phyloP scores from a whole-genome alignment of 352 stramenopile species.

The Globisporangium mamillatum region DNA sequence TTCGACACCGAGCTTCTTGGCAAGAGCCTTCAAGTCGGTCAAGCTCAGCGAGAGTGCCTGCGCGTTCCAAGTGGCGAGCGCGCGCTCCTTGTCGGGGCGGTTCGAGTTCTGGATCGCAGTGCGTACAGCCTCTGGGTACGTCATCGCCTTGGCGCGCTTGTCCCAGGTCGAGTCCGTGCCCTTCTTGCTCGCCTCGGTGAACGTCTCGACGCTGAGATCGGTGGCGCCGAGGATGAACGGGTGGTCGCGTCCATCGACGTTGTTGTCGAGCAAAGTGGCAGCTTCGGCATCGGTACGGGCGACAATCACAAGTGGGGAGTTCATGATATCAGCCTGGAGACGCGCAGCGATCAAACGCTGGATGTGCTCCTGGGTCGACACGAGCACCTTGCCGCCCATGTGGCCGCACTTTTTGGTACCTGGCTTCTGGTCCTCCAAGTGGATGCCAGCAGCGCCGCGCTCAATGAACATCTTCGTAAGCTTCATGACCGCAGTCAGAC shows the following conservation, averaged over 20 bases:
- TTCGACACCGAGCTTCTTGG: slow-evolving; percentile 71
- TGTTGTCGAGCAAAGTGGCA: slow-evolving; percentile 96
- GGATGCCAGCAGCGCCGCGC: slow-evolving; percentile 95
- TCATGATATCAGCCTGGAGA: slow-evolving; percentile 96
- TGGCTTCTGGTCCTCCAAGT: slow-evolving; percentile 99
- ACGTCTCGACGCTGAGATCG: slow-evolving; percentile 85
- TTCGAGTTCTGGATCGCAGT: slow-evolving; percentile 65
- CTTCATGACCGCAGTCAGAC: slow-evolving; percentile 97
- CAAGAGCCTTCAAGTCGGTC: slow-evolving; percentile 72
- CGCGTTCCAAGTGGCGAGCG: slow-evolving; percentile 78
- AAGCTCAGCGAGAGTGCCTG: slow-evolving; percentile 77
- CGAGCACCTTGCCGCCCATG: slow-evolving; percentile 98
- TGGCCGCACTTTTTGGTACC: slow-evolving; percentile 99
- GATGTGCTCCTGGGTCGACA: slow-evolving; percentile 97
- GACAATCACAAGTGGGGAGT: slow-evolving; percentile 94
- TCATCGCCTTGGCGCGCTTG: slow-evolving; percentile 92
- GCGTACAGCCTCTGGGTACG: slow-evolving; percentile 94
- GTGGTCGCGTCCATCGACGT: slow-evolving; percentile 97
- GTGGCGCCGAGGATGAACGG: slow-evolving; percentile 97
- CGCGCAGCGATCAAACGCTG: slow-evolving; percentile 95
- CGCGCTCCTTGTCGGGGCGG: slow-evolving; percentile 52
- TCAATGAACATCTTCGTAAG: slow-evolving; percentile 99
- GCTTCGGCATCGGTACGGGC: slow-evolving; percentile 97
- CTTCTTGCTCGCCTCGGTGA: slow-evolving; percentile 73
- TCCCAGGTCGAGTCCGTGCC: slow-evolving; percentile 85